These are phyloP conservation scores for Quercus wislizeni DNA, from an alignment of 306 rosid species.

Conservation along the genomic window DNA sequence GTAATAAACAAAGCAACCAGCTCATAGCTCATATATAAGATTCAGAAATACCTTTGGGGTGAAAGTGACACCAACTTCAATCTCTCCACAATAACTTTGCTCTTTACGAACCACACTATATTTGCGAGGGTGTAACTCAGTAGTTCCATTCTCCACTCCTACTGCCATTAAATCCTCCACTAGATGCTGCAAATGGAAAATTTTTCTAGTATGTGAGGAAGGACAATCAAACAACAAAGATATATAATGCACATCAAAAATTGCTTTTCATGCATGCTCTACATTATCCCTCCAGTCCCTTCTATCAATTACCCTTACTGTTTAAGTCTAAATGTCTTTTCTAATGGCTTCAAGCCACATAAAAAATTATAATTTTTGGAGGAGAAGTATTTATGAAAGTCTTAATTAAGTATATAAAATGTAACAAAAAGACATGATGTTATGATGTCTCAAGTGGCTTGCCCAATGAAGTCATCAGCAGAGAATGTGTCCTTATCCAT, in stretches of 20 bases:
- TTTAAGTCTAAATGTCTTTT: no score
- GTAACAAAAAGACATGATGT: not conserved
- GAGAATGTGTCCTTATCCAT: constrained; percentile 24
- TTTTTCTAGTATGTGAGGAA: no score
- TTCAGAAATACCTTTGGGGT: constrained; percentile 29
- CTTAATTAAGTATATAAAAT: not conserved
- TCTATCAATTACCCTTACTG: no score
- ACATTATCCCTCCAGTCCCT: no score
- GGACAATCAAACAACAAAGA: no score
- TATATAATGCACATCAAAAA: not conserved
- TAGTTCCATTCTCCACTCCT: no score
- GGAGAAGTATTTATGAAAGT: not conserved
- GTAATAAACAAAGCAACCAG: not conserved
- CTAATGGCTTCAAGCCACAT: not conserved
- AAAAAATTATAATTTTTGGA: not conserved
- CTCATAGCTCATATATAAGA: not conserved
- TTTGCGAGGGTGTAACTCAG: constrained; percentile 48
- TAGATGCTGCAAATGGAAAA: no score
- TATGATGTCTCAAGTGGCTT: constrained; percentile 50
- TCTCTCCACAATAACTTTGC: constrained; percentile 26
- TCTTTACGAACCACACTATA: constrained; percentile 55
- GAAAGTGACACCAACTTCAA: no score
- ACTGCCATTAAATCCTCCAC: no score
- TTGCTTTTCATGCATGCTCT: no score
- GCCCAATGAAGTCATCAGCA: constrained; percentile 64